A percentile compares a stretch with the other conserved stretches of the same genome.
Evolutionary conservation across 1,284 basidiomycete genomes (phyloP).

Genomic region (Ustilago cynodontis): DNA sequence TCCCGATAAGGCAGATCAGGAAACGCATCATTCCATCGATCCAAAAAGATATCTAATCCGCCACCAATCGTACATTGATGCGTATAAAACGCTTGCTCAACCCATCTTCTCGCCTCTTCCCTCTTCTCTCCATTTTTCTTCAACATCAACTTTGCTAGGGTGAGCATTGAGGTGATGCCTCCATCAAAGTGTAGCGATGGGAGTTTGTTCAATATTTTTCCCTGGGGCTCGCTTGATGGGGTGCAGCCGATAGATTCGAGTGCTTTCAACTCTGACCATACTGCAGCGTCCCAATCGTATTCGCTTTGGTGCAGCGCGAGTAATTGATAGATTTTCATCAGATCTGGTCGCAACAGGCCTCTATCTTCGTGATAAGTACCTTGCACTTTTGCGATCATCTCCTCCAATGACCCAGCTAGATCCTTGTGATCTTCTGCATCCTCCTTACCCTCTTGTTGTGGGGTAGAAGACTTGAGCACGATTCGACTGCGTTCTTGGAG

Average conservation of each 20-base stretch:
- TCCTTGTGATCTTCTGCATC: slow-evolving; percentile 55
- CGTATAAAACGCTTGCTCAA: slow-evolving; percentile 54
- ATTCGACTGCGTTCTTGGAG: slow-evolving; percentile 61
- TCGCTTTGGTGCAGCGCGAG: slow-evolving; percentile 47
- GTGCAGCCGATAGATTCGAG: slow-evolving; percentile 47
- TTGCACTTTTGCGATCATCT: slow-evolving; percentile 49
- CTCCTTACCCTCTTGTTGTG: slow-evolving; percentile 17
- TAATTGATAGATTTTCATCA: slow-evolving; percentile 56
- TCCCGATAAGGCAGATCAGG: slow-evolving; percentile 37
- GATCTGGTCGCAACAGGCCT: slow-evolving; percentile 53
- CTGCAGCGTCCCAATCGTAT: slow-evolving; percentile 41
- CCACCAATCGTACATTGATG: slow-evolving; percentile 65
- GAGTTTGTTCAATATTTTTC: slow-evolving; percentile 39
- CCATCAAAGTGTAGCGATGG: slow-evolving; percentile 63
- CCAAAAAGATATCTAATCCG: slow-evolving; percentile 57
- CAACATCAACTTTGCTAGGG: slow-evolving; percentile 31
- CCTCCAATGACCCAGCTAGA: slow-evolving; percentile 47
- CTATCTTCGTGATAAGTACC: slow-evolving; percentile 54
- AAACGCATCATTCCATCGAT: slow-evolving; percentile 56
- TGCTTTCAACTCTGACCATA: slow-evolving; percentile 33
- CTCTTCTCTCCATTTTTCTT: slow-evolving; percentile 14
- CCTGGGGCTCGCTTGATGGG: neutral
- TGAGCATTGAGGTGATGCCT: slow-evolving; percentile 55
- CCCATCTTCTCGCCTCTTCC: slow-evolving; percentile 42
- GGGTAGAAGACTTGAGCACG: slow-evolving; percentile 47